Evolutionary conservation across 139 green algal genomes (phyloP), one percentile per base, ranked within the genome.

Genomic region (Chlamydomonas applanata): DNA sequence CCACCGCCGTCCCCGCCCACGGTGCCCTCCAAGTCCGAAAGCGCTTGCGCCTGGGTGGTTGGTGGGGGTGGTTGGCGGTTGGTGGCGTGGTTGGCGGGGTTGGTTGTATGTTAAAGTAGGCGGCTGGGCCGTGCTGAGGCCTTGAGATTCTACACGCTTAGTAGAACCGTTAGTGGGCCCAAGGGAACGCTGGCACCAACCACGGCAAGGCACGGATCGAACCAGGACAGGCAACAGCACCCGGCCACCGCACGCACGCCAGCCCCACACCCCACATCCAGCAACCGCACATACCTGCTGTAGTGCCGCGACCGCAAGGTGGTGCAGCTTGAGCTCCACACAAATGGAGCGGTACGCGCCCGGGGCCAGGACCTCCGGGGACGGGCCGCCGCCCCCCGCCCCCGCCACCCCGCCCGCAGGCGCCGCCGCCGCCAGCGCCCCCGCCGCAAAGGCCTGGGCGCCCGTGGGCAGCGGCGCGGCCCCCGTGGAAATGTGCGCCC

Each of bases 331-430:
- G 49, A 98, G 81, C 82, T 94, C 87, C 53, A 97, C 87, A 75
- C 89, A 93, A 33, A 98, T 87, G 66, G 75, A 86, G 30, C 93
- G 79, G 85, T 98, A 97, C 2, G 84, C 90, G 4, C 95, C 95
- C 13, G 91, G 85, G 29, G 79, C 86, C 19, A 67, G 54, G 45
- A 97, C 59, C 80, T 83, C 67, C 1, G 66, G 54, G 22, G n/a
- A 46, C 2, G 59, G 57, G 3, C 5, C 5, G 4, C 60, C 72
- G 14, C 25, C 34, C 34, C 62, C 75, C 46, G 72, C 54, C n/a
- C 34, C 45, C 1, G 62, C 61, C 62, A 69, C 69, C 3, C 49
- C 76, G 13, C 70, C 65, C 24, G 65, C 24, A 17, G 53, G 22
- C 32, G 52, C 20, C 11, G 62, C 32, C 32, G 62, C 32, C 7